phyloP scores from a whole-genome alignment of 1,284 basidiomycete species.

The Sanguinoderma infundibulare region DNA sequence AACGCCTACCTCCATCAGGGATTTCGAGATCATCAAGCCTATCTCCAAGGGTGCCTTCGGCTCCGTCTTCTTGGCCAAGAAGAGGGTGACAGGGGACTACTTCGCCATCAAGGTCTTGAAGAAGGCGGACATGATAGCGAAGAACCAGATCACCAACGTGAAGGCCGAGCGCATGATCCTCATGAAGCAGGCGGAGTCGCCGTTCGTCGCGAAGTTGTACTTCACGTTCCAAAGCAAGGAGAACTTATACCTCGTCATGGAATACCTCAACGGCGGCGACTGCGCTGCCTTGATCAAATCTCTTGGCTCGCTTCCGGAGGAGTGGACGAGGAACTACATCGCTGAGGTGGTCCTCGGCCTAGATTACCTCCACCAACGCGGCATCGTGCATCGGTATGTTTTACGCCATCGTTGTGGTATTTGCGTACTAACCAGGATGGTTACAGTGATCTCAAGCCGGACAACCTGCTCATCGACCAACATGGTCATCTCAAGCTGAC shows the following conservation, averaged over 20 bases:
- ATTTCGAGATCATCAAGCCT: constrained; percentile 99
- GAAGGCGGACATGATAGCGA: constrained; percentile 99
- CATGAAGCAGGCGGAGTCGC: constrained; percentile 99
- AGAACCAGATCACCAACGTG: constrained; percentile 99
- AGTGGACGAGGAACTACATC: constrained; percentile 96
- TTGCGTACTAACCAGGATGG: constrained; percentile 1
- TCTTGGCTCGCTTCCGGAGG: constrained; percentile 91
- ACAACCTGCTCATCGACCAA: constrained; percentile 96
- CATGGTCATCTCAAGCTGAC: constrained; percentile 97
- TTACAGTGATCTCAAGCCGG: constrained; percentile 93
- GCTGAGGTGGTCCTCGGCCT: constrained; percentile 96
- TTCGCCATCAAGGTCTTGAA: constrained; percentile 99
- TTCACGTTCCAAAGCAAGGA: constrained; percentile 99
- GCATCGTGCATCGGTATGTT: constrained; percentile 94
- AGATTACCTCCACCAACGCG: constrained; percentile 93
- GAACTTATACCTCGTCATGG: constrained; percentile 98
- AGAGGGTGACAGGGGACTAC: constrained; percentile 97
- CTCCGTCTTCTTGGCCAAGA: constrained; percentile 97
- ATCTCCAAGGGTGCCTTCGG: constrained; percentile 99
- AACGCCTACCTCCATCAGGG: constrained; percentile 93
- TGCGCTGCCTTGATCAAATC: constrained; percentile 97
- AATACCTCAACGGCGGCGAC: constrained; percentile 97
- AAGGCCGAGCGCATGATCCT: constrained; percentile 99
- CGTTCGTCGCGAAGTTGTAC: constrained; percentile 98
- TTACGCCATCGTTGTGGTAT: background rate